phyloP scores from a whole-genome alignment of 2,329 filamentous ascomycete species.

The Rutstroemia sp. region DNA sequence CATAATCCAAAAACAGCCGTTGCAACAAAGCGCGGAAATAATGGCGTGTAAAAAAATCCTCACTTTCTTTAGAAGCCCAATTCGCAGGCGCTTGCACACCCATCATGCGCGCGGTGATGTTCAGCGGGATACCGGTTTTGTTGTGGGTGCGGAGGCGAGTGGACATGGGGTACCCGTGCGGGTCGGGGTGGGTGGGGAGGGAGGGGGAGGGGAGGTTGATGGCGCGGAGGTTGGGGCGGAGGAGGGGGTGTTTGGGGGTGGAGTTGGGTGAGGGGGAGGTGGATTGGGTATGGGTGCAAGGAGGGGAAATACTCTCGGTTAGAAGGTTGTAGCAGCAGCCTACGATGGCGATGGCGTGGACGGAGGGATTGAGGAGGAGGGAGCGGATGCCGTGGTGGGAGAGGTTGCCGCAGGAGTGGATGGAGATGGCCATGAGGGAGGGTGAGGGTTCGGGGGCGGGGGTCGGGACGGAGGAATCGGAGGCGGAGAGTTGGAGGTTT shows the following conservation, averaged over 20 bases:
- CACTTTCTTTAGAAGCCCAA: conserved; percentile 76
- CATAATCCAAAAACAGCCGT: conserved; percentile 81
- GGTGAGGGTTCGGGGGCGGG: background rate
- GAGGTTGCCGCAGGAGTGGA: conserved; percentile 97
- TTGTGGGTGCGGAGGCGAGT: conserved; percentile 53
- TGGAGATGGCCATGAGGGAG: conserved; percentile 76
- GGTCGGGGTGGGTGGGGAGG: conserved; percentile 66
- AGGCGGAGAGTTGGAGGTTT: conserved; percentile 30
- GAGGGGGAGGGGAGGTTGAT: conserved; percentile 57
- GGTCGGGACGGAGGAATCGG: background rate
- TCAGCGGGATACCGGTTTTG: conserved; percentile 64
- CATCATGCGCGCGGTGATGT: conserved; percentile 98
- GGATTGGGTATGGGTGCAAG: conserved; percentile 59
- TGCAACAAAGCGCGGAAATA: conserved; percentile 89
- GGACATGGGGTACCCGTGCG: conserved; percentile 92
- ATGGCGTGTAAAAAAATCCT: conserved; percentile 84
- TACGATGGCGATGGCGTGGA: conserved; percentile 88
- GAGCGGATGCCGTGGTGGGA: conserved; percentile 89
- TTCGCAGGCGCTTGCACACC: conserved; percentile 92
- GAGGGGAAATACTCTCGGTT: conserved; percentile 80
- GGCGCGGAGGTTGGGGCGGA: conserved; percentile 61
- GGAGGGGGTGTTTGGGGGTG: conserved; percentile 73
- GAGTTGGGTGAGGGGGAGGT: conserved; percentile 66
- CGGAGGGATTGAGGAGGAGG: conserved; percentile 72
- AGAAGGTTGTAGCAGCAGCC: conserved; percentile 98